Conservation (phyloP, 2,329 filamentous ascomycete genomes). For the Orbilia ellipsospora region DNA sequence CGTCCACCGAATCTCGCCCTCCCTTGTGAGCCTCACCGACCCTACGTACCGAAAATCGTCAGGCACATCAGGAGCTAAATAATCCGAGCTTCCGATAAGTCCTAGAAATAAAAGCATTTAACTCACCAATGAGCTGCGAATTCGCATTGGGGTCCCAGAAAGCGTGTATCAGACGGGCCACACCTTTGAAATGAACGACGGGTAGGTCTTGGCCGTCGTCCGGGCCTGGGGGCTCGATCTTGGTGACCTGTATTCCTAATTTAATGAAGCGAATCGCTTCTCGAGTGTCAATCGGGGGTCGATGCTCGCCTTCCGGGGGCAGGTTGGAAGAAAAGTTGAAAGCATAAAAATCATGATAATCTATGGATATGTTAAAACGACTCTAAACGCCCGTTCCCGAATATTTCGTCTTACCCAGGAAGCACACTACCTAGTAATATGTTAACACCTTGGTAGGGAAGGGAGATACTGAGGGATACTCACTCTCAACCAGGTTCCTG, state of each 20-base stretch:
- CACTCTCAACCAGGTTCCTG: slow-evolving; percentile 77
- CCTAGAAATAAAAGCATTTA: slow-evolving; percentile 51
- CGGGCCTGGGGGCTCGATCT: slow-evolving; percentile 70
- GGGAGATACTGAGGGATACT: slow-evolving; percentile 54
- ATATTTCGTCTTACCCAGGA: slow-evolving; percentile 62
- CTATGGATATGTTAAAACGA: slow-evolving; percentile 63
- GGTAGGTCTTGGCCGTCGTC: slow-evolving; percentile 71
- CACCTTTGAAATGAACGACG: slow-evolving; percentile 75
- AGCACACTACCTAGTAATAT: slow-evolving; percentile 63
- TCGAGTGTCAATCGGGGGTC: slow-evolving; percentile 69
- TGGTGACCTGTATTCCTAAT: slow-evolving; percentile 73
- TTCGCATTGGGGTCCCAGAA: slow-evolving; percentile 76
- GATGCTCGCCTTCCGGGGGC: slow-evolving; percentile 64
- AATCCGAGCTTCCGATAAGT: slow-evolving; percentile 33
- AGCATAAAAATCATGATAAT: slow-evolving; percentile 77
- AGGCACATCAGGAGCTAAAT: slow-evolving; percentile 26
- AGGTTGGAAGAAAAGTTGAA: slow-evolving; percentile 74
- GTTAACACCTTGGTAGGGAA: neutral
- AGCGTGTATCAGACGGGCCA: slow-evolving; percentile 71
- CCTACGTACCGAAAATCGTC: slow-evolving; percentile 62
- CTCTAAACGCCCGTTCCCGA: slow-evolving; percentile 60
- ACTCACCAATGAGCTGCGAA: slow-evolving; percentile 72
- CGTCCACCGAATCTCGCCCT: slow-evolving; percentile 81
- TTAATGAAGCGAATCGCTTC: slow-evolving; percentile 78
- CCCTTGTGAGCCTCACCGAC: slow-evolving; percentile 72